Percentiles rank a stretch among this genome's conserved stretches.
Evolutionary conservation across 2,329 filamentous ascomycete genomes (phyloP).

Genomic region (Aotearoamyces nothofagi): DNA sequence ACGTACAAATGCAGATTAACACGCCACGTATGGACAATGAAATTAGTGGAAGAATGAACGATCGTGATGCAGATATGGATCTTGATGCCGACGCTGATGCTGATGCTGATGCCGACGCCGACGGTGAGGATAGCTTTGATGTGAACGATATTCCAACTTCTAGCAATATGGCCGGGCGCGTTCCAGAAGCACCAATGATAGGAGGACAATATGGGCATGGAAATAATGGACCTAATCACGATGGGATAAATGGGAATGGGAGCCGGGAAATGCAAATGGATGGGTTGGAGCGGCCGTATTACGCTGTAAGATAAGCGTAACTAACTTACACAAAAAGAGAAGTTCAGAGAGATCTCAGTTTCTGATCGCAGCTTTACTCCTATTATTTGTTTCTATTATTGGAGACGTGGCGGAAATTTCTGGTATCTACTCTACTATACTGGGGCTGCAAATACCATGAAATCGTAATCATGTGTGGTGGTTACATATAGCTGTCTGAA

Average conservation of each 20-base stretch:
- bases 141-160: background rate
- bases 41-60: no score
- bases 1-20: slow-evolving; percentile 8
- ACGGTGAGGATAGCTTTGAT: background rate
- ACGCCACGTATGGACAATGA: slow-evolving; percentile 19
- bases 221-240: background rate
- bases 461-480: no score
- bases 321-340: no score
- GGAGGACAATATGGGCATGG: background rate
- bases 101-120: slow-evolving; percentile 3
- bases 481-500: no score
- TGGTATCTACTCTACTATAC: no score
- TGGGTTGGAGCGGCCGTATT: no score
- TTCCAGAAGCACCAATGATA: slow-evolving; percentile 3
- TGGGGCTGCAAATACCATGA: no score
- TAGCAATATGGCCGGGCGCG: background rate
- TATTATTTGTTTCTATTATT: no score
- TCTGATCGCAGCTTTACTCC: no score
- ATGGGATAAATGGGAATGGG: slow-evolving; percentile 2
- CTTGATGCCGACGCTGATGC: slow-evolving; percentile 8
- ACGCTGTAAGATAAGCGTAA: no score
- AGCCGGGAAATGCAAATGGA: slow-evolving; percentile 2
- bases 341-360: no score
- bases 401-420: no score
- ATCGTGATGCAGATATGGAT: slow-evolving; percentile 4